Conservation (phyloP, 495 filamentous ascomycete species). For the Penicillium macrosclerotiorum region DNA sequence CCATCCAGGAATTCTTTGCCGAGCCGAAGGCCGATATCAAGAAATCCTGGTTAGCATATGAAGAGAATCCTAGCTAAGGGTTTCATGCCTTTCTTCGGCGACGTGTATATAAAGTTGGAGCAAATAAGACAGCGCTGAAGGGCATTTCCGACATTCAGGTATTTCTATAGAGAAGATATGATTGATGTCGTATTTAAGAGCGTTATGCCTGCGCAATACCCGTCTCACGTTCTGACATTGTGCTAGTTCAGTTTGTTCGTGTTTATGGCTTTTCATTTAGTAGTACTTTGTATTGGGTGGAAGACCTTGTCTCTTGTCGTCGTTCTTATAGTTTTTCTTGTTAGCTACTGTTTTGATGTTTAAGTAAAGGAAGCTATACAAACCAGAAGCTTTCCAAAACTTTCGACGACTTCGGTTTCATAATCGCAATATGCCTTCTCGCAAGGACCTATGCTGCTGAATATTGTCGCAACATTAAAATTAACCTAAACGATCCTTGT, state of each 20-base stretch:
- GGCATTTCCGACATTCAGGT: too few relatives aligned
- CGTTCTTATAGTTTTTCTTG: constrained; percentile 9
- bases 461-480: constrained; percentile 29
- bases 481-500: constrained; percentile 23
- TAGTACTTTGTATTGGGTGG: constrained; percentile 25
- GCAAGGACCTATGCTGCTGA: constrained; percentile 7
- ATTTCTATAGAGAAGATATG: too few relatives aligned
- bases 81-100: too few relatives aligned
- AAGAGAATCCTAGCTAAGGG: too few relatives aligned
- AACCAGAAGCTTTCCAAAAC: constrained; percentile 11
- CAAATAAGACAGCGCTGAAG: too few relatives aligned
- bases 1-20: too few relatives aligned
- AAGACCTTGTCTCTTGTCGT: constrained; percentile 24
- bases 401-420: constrained; percentile 12
- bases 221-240: too few relatives aligned
- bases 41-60: too few relatives aligned
- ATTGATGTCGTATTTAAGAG: too few relatives aligned
- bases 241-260: neutral
- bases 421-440: constrained; percentile 10
- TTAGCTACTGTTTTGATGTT: constrained; percentile 6
- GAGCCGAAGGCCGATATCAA: too few relatives aligned
- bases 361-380: neutral
- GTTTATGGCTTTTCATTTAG: neutral
- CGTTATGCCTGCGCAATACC: too few relatives aligned
- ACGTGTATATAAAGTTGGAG: too few relatives aligned